Percentiles rank a stretch among this genome's conserved stretches.
Conservation (phyloP, 805 yeast genomes). For the Suhomyces sp. region DNA sequence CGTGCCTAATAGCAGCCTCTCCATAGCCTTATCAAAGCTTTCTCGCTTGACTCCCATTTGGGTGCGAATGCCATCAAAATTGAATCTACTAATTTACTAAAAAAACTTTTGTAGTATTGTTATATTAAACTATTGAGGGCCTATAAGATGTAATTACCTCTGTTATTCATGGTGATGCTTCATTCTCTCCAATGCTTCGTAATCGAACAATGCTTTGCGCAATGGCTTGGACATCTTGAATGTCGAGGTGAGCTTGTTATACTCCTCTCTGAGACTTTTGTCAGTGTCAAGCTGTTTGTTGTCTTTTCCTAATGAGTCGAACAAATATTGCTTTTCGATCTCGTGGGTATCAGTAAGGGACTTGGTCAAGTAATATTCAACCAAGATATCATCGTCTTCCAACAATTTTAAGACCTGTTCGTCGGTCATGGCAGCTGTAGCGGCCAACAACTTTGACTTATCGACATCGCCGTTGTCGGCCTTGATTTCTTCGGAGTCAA, state of each 20-base stretch:
- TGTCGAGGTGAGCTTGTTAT: constrained; percentile 5
- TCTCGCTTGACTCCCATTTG: neutral
- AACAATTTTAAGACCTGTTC: constrained; percentile 20
- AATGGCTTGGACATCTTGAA: constrained; percentile 7
- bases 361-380: constrained; percentile 20
- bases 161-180: constrained; percentile 1
- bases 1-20: neutral
- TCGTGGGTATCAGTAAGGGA: constrained; percentile 16
- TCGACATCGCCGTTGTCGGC: constrained; percentile 7
- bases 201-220: constrained; percentile 10
- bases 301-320: constrained; percentile 9
- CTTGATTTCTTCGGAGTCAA: constrained; percentile 4
- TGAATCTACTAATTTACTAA: neutral
- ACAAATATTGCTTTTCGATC: constrained; percentile 16
- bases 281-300: constrained; percentile 1
- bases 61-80: neutral
- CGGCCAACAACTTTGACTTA: constrained; percentile 11
- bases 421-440: constrained; percentile 23
- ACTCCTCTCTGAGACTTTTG: neutral
- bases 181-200: constrained; percentile 6
- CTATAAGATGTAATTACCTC: neutral
- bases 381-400: constrained; percentile 17
- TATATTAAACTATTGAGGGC: neutral
- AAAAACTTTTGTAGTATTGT: neutral
- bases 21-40: neutral